These are phyloP conservation scores for Rubroshorea leprosula DNA, from an alignment of 345 rosid genomes.

Conservation along the genomic window DNA sequence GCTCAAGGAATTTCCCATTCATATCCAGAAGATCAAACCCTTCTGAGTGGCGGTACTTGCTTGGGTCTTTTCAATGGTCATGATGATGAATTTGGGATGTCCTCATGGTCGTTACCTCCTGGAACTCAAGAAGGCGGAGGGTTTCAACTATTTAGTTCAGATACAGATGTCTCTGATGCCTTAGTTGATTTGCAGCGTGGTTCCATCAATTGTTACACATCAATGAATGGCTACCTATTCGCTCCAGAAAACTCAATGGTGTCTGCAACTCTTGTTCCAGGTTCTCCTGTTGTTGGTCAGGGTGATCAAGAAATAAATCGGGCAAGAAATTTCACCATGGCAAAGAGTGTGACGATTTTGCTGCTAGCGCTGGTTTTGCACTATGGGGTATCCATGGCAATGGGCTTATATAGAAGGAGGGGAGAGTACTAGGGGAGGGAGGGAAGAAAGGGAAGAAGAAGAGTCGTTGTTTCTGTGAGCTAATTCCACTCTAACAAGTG, in stretches of 20 bases:
- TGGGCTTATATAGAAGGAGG: slow-evolving; percentile 17
- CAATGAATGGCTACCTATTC: slow-evolving; percentile 59
- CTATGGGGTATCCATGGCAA: slow-evolving; percentile 31
- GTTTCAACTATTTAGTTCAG: slow-evolving; percentile 70
- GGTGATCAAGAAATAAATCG: slow-evolving; percentile 38
- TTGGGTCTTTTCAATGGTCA: slow-evolving; percentile 53
- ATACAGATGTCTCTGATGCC: slow-evolving; percentile 47
- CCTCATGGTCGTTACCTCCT: slow-evolving; percentile 64
- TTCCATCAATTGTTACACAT: slow-evolving; percentile 43
- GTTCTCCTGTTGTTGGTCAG: slow-evolving; percentile 47
- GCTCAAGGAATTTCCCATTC: slow-evolving; percentile 54
- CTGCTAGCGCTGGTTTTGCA: slow-evolving; percentile 29
- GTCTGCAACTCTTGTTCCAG: slow-evolving; percentile 36
- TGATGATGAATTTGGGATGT: slow-evolving; percentile 67
- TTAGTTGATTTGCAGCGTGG: slow-evolving; percentile 54
- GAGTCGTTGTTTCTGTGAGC: slow-evolving; percentile 43
- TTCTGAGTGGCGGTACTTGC: too few species aligned
- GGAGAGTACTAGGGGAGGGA: neutral
- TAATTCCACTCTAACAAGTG: too few species aligned
- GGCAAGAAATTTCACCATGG: slow-evolving; percentile 19
- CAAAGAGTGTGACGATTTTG: slow-evolving; percentile 19
- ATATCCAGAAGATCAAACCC: slow-evolving; percentile 52
- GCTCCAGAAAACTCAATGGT: slow-evolving; percentile 52
- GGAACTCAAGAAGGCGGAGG: slow-evolving; percentile 63
- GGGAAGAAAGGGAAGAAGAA: slow-evolving; percentile 13